Percentiles rank a stretch among this genome's conserved stretches.
Evolutionary conservation across 2,329 filamentous ascomycete genomes (phyloP).

Genomic region (Aureobasidium sp.): DNA sequence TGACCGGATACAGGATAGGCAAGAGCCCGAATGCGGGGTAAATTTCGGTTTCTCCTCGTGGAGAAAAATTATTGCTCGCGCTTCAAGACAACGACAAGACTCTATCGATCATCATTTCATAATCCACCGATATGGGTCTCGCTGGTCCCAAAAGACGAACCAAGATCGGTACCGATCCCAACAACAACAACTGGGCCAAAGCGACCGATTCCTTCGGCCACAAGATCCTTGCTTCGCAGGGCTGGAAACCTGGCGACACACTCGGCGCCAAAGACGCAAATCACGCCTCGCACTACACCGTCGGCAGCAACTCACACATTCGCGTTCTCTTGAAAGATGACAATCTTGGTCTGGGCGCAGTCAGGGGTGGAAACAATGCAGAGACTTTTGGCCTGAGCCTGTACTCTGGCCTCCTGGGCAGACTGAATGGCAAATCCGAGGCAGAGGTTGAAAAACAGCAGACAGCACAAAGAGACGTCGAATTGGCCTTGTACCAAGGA

Average conservation of each 20-base stretch:
- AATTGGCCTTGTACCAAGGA: conserved; percentile 66
- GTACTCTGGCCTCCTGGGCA: conserved; percentile 77
- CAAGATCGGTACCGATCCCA: conserved; percentile 84
- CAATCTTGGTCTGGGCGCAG: conserved; percentile 80
- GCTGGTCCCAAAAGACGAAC: conserved; percentile 52
- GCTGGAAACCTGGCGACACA: conserved; percentile 80
- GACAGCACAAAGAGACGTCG: conserved; percentile 59
- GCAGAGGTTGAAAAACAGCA: conserved; percentile 64
- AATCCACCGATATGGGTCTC: conserved; percentile 53
- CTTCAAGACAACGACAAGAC: not conserved
- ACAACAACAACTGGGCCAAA: conserved; percentile 89
- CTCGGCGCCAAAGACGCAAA: conserved; percentile 71
- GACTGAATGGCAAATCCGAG: conserved; percentile 81
- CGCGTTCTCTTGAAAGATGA: conserved; percentile 83
- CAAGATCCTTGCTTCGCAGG: conserved; percentile 77
- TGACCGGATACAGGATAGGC: not conserved
- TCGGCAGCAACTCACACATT: conserved; percentile 78
- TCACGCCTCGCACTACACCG: conserved; percentile 69
- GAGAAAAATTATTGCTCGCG: conserved; percentile 8
- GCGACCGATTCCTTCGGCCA: conserved; percentile 80
- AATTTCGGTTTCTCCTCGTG: not conserved
- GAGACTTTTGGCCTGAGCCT: conserved; percentile 79
- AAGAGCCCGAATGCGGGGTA: not conserved
- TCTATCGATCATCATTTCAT: not conserved
- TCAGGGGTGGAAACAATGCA: conserved; percentile 57